Evolutionary conservation across 176 grass and related monocot species (phyloP), one percentile per base, ranked within the genome.

Genomic region (Oryza punctata): DNA sequence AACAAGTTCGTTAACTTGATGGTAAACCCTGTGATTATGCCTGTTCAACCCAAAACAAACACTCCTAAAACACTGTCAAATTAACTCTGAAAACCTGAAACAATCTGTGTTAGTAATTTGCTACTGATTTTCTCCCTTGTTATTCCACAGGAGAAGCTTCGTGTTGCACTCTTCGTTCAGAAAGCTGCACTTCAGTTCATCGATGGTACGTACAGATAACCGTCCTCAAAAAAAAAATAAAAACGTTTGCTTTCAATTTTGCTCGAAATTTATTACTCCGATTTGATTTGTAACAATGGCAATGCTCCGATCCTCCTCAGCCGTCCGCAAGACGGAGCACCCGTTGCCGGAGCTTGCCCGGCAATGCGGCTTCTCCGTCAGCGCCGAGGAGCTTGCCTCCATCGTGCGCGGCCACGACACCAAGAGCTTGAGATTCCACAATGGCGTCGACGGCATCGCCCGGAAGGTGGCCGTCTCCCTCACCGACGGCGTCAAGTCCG

Each of bases 141-240:
- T 63, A 13, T 38, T 80, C 19, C n/a, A 69, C 87, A 98, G 95
- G 95, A 98, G 52, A 98, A 92, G 82, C 90, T 98, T 80, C 90
- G 96, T 59, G 86, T 98, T 45, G 96, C 96, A 10, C 87, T 98
- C 19, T 90, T 86, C 76, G 92, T 94, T 12, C 93, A 98, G 81
- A 93, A 89, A 61, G 96, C 96, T n/a, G 96, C 96, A 30, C 80
- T 98, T 27, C 83, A 89, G 76, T 98, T 98, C 81, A 95, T 95
- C 88, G 93, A 98, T 63, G 96, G 96, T 98, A 87, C 21, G 93
- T 91, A 85, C 26, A 9, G 13, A 25, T 33, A 37, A 24, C 12
- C 24, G 45, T 23, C 57, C 15, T 84, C 32, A 12, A 38, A 59
- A 16, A 33, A 33, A 33, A 33, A 33, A 33, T 3, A 33, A 3